Evolutionary conservation across 345 rosid genomes (phyloP), one percentile per base, ranked within the genome.

Genomic region (Dovyalis caffra): DNA sequence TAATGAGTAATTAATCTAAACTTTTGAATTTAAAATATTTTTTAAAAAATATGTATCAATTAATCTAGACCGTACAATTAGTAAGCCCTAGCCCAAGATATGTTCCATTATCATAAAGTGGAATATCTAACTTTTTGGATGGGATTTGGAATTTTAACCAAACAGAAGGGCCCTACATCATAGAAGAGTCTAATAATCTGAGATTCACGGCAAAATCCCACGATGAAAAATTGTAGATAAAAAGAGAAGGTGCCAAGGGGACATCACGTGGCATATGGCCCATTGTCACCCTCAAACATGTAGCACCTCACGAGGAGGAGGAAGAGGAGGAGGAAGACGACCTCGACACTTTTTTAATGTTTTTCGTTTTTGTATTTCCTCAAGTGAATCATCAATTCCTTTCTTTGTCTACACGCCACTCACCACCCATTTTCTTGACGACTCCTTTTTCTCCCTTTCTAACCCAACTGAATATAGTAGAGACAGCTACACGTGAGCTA

Each of bases 401-500:
- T 90, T 78, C 92, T 88, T 91, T 78, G 83, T 74, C 82, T 65
- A 69, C 83, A 90, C 88, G 92, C 82, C 75, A 83, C 86, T 80
- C 79, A 62, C 79, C 75, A 74, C 76, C 45, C 76, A 72, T 66
- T 66, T 65, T 58, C 10, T 62, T 28, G 18, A 60, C 51, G 38
- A 40, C 25, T 51, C 14, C 56, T 64, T 64, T 56, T 71, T 57
- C 32, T 61, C 64, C 45, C n/a, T 76, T 57, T 73, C 49, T 35
- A 29, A 33, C 81, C 64, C 84, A 86, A 81, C 78, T 74, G 81
- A 81, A 80, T 64, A 77, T 29, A 64, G 80, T 74, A 76, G 81
- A 84, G 81, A 85, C 85, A 88, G 74, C 81, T 83, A 83, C 93
- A 93, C 97, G 97, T 91, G 97, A 93, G 86, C 89, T 84, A 93